Evolutionary conservation across 257 asterid genomes (phyloP).

Genomic region (Ocimum tenuiflorum): DNA sequence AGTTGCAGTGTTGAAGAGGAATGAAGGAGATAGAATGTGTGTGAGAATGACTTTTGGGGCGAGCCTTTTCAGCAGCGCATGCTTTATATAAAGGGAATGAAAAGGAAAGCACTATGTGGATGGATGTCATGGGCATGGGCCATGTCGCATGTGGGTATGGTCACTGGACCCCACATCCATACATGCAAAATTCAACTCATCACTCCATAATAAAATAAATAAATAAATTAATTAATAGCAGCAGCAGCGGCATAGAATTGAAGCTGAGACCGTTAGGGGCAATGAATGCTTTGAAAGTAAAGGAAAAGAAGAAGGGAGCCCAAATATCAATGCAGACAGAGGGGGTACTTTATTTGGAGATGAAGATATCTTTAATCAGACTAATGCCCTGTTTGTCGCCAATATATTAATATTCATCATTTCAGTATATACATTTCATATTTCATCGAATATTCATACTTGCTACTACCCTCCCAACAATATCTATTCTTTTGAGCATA

Average conservation of each 20-base stretch:
- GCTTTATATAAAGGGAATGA: conserved; percentile 21
- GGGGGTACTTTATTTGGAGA: no score
- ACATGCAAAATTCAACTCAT: no score
- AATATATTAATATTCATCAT: no score
- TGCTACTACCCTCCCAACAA: no score
- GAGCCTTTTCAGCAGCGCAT: neutral
- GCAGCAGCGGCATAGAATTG: neutral
- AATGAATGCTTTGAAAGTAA: conserved; percentile 14
- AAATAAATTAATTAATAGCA: no score
- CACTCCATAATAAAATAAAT: no score
- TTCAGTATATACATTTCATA: no score
- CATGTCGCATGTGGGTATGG: neutral
- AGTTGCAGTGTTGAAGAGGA: neutral
- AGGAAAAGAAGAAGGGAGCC: neutral
- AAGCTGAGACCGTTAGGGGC: neutral
- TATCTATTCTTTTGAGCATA: no score
- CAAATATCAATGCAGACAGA: conserved; percentile 21
- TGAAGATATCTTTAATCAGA: no score
- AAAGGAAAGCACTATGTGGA: neutral
- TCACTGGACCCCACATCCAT: neutral
- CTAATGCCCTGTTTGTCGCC: no score
- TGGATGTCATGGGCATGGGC: neutral
- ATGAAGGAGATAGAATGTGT: neutral
- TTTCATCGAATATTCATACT: no score
- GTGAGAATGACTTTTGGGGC: neutral